Evolutionary conservation across 352 stramenopile genomes (phyloP).

Genomic region (Lagenidium sp.): DNA sequence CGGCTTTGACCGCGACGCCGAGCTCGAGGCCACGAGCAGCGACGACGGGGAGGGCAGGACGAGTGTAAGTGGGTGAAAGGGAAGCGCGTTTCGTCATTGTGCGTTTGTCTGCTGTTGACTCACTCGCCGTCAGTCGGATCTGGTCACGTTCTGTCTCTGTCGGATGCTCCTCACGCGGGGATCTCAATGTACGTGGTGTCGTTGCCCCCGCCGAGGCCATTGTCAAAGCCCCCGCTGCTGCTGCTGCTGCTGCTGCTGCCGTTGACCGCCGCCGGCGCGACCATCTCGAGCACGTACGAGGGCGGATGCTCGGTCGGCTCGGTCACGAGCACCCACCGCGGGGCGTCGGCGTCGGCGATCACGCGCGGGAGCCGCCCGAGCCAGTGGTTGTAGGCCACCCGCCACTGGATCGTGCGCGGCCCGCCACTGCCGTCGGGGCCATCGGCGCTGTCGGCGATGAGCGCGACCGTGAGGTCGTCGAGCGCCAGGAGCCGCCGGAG

Average conservation of each 20-base stretch:
- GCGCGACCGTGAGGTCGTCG: slow-evolving; percentile 25
- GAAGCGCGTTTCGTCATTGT: too few species aligned
- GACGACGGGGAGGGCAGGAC: too few species aligned
- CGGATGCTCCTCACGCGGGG: too few species aligned
- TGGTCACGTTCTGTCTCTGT: too few species aligned
- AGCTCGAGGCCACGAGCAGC: too few species aligned
- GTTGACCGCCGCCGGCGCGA: background rate
- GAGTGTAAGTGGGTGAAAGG: too few species aligned
- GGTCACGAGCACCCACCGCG: slow-evolving; percentile 8
- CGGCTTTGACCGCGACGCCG: too few species aligned
- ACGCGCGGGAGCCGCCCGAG: slow-evolving; percentile 7
- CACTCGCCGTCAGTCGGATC: too few species aligned
- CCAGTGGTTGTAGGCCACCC: slow-evolving; percentile 12
- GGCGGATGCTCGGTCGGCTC: slow-evolving; percentile 1
- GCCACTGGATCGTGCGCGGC: slow-evolving; percentile 5
- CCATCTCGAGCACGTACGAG: slow-evolving; percentile 9
- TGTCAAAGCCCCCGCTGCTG: too few species aligned
- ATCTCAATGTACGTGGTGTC: too few species aligned
- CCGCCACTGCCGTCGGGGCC: background rate
- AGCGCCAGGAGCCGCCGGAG: slow-evolving; percentile 26
- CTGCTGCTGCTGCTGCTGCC: background rate
- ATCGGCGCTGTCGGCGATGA: slow-evolving; percentile 6
- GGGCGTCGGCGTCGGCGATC: background rate
- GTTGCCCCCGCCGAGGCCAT: too few species aligned
- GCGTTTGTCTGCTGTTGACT: too few species aligned